Evolutionary conservation across 2,329 filamentous ascomycete species (phyloP).

Genomic region (Coleophoma crateriformis): DNA sequence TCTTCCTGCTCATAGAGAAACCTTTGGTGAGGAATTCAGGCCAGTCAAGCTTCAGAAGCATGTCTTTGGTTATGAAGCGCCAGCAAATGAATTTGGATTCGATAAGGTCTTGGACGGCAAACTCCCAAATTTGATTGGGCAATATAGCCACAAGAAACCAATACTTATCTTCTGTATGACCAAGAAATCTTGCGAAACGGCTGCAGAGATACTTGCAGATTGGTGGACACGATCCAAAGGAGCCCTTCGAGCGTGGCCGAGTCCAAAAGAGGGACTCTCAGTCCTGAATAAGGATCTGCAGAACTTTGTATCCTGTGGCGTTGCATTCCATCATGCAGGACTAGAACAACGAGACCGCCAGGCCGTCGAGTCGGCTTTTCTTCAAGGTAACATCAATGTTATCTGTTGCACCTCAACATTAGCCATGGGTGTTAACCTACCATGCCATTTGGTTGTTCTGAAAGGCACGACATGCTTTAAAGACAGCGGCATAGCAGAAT

Average conservation of each 20-base stretch:
- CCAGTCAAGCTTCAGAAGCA: conserved; percentile 72
- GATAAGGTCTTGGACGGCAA: conserved; percentile 64
- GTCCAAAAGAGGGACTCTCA: conserved; percentile 42
- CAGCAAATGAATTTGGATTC: conserved; percentile 68
- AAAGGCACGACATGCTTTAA: conserved; percentile 71
- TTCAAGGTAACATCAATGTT: conserved; percentile 66
- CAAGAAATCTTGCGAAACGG: conserved; percentile 61
- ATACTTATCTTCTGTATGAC: conserved; percentile 83
- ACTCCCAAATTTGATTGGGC: conserved; percentile 59
- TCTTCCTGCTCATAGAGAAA: conserved; percentile 59
- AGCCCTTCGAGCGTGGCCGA: conserved; percentile 56
- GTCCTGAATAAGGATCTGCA: conserved; percentile 57
- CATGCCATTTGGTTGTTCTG: conserved; percentile 76
- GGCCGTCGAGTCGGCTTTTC: conserved; percentile 61
- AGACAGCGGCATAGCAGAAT: conserved; percentile 58
- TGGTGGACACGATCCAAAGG: conserved; percentile 52
- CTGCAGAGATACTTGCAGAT: conserved; percentile 61
- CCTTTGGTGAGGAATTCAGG: conserved; percentile 74
- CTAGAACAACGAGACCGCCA: conserved; percentile 59
- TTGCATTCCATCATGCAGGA: conserved; percentile 80
- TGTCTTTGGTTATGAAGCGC: conserved; percentile 60
- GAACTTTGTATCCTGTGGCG: conserved; percentile 44
- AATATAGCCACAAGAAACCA: conserved; percentile 65
- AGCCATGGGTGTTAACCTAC: conserved; percentile 77
- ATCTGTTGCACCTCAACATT: conserved; percentile 87